Evolutionary conservation across 2,329 filamentous ascomycete genomes (phyloP).

Genomic region (Pseudocercospora musae): DNA sequence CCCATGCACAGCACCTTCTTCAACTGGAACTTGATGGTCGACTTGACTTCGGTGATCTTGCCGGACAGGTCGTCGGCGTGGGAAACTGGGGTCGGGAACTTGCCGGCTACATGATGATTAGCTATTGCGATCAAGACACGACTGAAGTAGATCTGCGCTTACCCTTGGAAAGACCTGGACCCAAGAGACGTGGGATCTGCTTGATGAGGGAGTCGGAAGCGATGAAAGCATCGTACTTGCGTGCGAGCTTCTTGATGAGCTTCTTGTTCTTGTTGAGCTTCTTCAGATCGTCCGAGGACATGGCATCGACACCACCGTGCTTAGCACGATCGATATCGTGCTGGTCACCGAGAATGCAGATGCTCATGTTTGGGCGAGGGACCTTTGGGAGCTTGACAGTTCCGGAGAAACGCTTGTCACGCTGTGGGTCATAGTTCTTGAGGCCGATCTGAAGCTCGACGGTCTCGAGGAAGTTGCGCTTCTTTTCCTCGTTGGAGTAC

Average conservation of each 20-base stretch:
- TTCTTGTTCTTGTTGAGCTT: conserved; percentile 99
- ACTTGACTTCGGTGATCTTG: conserved; percentile 99
- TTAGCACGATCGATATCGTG: conserved; percentile 99
- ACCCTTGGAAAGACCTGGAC: conserved; percentile 97
- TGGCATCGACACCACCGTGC: conserved; percentile 97
- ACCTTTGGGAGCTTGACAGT: conserved; percentile 93
- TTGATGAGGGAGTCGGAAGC: conserved; percentile 97
- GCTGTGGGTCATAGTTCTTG: conserved; percentile 97
- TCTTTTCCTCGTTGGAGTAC: conserved; percentile 61
- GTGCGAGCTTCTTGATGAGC: conserved; percentile 99
- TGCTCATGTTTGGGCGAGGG: conserved; percentile 84
- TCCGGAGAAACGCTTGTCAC: conserved; percentile 99
- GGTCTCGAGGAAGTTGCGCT: conserved; percentile 45
- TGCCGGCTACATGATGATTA: conserved; percentile 67
- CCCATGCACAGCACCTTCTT: conserved; percentile 99
- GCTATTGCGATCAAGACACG: conserved; percentile 12
- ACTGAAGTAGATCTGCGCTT: conserved; percentile 36
- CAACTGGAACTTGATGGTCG: conserved; percentile 99
- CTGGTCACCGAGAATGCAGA: conserved; percentile 88
- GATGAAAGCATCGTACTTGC: conserved; percentile 99
- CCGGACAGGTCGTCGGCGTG: conserved; percentile 88
- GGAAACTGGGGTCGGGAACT: conserved; percentile 98
- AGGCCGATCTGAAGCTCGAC: conserved; percentile 83
- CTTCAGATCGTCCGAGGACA: conserved; percentile 98
- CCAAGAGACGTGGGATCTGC: conserved; percentile 99